These are phyloP conservation scores for Candida sp. DNA, from an alignment of 1,139 yeast species.

Conservation along the genomic window DNA sequence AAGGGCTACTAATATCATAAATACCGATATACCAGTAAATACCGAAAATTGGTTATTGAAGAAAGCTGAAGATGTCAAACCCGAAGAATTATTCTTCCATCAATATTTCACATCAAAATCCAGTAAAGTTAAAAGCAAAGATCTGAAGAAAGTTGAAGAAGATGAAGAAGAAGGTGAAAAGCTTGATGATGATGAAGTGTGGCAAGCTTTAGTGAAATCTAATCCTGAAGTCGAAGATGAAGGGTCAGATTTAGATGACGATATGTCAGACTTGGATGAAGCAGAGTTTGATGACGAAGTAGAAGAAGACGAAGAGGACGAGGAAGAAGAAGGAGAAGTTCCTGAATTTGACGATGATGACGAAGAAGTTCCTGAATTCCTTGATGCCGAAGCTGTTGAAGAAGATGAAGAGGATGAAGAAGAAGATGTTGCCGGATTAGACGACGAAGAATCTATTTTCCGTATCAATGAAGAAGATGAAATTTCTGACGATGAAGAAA, in stretches of 20 bases:
- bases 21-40: constrained; percentile 63
- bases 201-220: constrained; percentile 86
- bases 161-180: constrained; percentile 49
- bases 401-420: constrained; percentile 18
- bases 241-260: constrained; percentile 44
- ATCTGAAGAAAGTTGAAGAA: constrained; percentile 18
- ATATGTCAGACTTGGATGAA: constrained; percentile 48
- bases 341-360: constrained; percentile 10
- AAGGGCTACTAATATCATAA: constrained; percentile 52
- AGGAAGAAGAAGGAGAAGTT: constrained; percentile 22
- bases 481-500: constrained; percentile 16
- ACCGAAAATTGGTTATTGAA: constrained; percentile 79
- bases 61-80: constrained; percentile 64
- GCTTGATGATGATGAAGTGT: constrained; percentile 74
- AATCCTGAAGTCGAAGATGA: constrained; percentile 74
- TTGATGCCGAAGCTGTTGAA: constrained; percentile 10
- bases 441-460: constrained; percentile 27
- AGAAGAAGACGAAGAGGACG: constrained; percentile 21
- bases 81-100: constrained; percentile 88
- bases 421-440: constrained; percentile 20
- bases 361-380: constrained; percentile 8
- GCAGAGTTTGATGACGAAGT: constrained; percentile 32
- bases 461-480: constrained; percentile 16
- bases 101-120: constrained; percentile 76
- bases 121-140: constrained; percentile 38